Percentiles rank a stretch among this genome's conserved stretches.
These are phyloP conservation scores for Cordyceps fumosorosea DNA, from an alignment of 2,329 filamentous ascomycete genomes.

Conservation along the genomic window DNA sequence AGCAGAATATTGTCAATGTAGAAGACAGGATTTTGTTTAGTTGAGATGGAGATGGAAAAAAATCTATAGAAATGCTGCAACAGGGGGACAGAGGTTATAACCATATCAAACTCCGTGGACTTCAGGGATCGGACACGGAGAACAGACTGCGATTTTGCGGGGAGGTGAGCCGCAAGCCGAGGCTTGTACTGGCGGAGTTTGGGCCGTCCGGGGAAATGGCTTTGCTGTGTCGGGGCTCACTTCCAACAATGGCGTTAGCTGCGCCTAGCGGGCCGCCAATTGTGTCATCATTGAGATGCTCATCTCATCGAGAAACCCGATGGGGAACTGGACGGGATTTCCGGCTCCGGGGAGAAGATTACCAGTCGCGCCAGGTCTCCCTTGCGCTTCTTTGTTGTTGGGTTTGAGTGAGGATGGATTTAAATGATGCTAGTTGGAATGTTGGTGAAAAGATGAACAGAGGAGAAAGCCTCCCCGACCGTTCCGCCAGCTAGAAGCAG, in stretches of 20 bases:
- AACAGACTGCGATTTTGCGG: constrained; percentile 19
- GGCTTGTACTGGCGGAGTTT: constrained; percentile 16
- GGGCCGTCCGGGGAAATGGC: not conserved
- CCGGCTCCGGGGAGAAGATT: not conserved
- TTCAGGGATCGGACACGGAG: constrained; percentile 17
- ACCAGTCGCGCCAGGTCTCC: not conserved
- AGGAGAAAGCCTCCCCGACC: not conserved
- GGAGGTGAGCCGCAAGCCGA: constrained; percentile 20
- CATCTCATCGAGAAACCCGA: not conserved
- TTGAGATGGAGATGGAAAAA: not conserved
- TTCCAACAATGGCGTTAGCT: not conserved
- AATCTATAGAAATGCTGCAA: not conserved
- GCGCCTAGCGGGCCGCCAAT: not conserved
- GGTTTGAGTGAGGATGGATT: not conserved
- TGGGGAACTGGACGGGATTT: not conserved
- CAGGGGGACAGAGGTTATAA: not conserved
- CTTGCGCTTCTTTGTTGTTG: not conserved
- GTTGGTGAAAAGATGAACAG: not conserved
- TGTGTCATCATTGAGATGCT: not conserved
- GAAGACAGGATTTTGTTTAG: no score
- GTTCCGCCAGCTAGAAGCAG: not conserved
- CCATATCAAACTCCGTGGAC: not conserved
- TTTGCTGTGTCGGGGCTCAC: not conserved
- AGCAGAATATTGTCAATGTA: not conserved
- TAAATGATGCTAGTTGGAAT: no score